Evolutionary conservation across 768 basidiomycete species (phyloP).

Genomic region (Kockovaella imperatae): DNA sequence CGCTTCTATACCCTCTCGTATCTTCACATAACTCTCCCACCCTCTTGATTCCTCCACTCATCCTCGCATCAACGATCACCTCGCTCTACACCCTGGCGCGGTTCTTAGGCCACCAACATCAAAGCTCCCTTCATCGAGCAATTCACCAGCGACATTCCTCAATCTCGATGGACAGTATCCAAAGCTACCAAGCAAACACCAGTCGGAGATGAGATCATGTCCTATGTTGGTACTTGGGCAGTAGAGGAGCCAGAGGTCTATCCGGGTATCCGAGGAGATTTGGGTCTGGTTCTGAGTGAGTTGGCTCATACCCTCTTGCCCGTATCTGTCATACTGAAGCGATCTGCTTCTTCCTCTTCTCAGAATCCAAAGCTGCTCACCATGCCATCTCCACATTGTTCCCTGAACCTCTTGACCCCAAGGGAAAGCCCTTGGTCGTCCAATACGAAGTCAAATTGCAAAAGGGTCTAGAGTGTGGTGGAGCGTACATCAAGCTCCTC

Average conservation of each 20-base stretch:
- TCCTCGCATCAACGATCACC: too few species aligned
- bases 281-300: conserved; percentile 63
- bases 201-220: conserved; percentile 89
- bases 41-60: not conserved
- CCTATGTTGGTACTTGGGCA: conserved; percentile 94
- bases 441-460: conserved; percentile 99
- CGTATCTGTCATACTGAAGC: not conserved
- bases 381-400: conserved; percentile 98
- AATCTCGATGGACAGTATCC: conserved; percentile 84
- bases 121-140: conserved; percentile 92
- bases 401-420: conserved; percentile 64
- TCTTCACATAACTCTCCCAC: not conserved
- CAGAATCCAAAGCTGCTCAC: conserved; percentile 86
- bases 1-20: not conserved
- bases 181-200: conserved; percentile 97
- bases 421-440: conserved; percentile 75
- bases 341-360: not conserved
- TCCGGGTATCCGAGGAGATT: conserved; percentile 72
- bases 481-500: conserved; percentile 95
- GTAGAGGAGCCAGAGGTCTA: conserved; percentile 74
- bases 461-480: conserved; percentile 97
- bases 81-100: not conserved
- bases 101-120: conserved; percentile 60
- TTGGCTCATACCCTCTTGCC: conserved; percentile 1
- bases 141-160: conserved; percentile 81